Evolutionary conservation across 441 rosid genomes (phyloP), one percentile per base, ranked within the genome.

Genomic region (Populus trichocarpa): DNA sequence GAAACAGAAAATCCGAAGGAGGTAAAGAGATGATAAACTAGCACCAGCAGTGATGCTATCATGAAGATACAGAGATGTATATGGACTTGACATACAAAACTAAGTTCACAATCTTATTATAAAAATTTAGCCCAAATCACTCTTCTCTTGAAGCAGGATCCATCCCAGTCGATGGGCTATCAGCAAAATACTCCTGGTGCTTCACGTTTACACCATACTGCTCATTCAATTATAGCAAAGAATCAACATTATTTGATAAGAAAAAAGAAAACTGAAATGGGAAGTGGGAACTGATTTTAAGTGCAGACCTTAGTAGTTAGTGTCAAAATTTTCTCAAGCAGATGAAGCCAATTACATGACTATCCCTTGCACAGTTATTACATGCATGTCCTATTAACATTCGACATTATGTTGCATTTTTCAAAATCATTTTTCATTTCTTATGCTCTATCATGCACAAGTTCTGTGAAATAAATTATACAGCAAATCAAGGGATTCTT

Each of bases 181-280:
- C 98, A n/a, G 94, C 97, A 87, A 89, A 94, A 78, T 91, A 96
- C 85, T 93, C 98, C 64, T 91, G 99, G 77, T 91, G 97, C 90
- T 94, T 96, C 84, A 92, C 93, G 63, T 94, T 90, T 75, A 94
- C 97, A 2, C 97, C 94, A 71, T 88, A 84, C 99, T 94, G 97
- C 76, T 33, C 81, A 81, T 75, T 72, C 70, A 59, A 38, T 70
- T 10, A 57, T 20, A 67, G 25, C 30, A 77, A 33, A 35, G 14
- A 61, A 63, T 74, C 53, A 71, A 71, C 3, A n/a, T 53, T 16
- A 38, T 72, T 23, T 30, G 28, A 67, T 57, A 59, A 22, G 53
- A 69, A 36, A 6, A 16, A 65, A 12, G n/a, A 32, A 14, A 18
- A 18, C 8, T 57, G 61, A 16, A 53, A 6, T 16, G n/a, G 61